phyloP scores from a whole-genome alignment of 2,329 filamentous ascomycete species.

The Tolypocladium pustulatum region DNA sequence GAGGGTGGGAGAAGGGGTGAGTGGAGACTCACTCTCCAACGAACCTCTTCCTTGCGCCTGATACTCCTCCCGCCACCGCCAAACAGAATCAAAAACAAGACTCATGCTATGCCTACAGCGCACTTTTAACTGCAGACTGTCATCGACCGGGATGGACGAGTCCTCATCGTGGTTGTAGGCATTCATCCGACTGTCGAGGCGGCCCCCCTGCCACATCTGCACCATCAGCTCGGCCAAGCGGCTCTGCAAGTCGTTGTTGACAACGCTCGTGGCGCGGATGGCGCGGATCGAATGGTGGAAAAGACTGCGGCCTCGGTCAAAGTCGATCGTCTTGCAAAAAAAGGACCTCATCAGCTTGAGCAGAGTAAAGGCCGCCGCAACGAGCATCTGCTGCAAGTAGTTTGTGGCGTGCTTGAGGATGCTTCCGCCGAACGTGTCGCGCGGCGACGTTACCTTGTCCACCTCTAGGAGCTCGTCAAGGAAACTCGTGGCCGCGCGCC shows the following conservation, averaged over 20 bases:
- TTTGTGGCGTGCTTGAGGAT: slow-evolving; percentile 59
- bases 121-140: slow-evolving; percentile 70
- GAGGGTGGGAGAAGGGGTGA: not conserved
- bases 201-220: slow-evolving; percentile 72
- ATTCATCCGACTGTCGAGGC: slow-evolving; percentile 37
- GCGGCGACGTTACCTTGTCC: slow-evolving; percentile 34
- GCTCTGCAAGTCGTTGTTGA: slow-evolving; percentile 70
- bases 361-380: slow-evolving; percentile 69
- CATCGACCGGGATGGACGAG: slow-evolving; percentile 46
- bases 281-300: slow-evolving; percentile 63
- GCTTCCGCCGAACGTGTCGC: slow-evolving; percentile 35
- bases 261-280: slow-evolving; percentile 62
- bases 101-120: slow-evolving; percentile 78
- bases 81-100: slow-evolving; percentile 74
- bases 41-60: slow-evolving; percentile 59
- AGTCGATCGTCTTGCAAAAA: slow-evolving; percentile 63
- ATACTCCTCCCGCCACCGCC: slow-evolving; percentile 76
- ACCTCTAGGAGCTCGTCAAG: slow-evolving; percentile 53
- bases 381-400: slow-evolving; percentile 76
- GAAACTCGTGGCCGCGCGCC: slow-evolving; percentile 60
- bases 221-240: slow-evolving; percentile 76
- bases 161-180: slow-evolving; percentile 38
- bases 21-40: slow-evolving; percentile 52
- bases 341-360: slow-evolving; percentile 70
- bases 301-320: slow-evolving; percentile 53